Base-by-base conservation (phyloP, 208 protist species). In the Lotmaria passim region DNA sequence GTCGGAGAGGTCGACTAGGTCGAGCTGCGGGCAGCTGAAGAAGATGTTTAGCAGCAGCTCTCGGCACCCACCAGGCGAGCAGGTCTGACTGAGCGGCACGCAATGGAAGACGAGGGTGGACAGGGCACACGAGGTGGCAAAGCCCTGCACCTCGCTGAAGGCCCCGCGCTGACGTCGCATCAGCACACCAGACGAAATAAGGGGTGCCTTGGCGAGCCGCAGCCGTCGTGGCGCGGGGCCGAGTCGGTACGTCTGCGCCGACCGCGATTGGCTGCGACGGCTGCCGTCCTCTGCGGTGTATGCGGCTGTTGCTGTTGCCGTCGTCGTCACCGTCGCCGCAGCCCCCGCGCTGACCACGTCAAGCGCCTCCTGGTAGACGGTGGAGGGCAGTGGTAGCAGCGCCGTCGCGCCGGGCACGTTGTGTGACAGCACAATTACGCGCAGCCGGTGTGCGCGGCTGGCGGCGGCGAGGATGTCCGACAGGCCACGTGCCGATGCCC, bases 41-140 rank as follows among this genome's bases (percentile, higher is more conserved):
- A 94, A 88, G 31, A 91, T 46, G 64, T 89, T 91, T 17, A 89
- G 73, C 58, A 94, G 80, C 65, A 94, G 64, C 53, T 90, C 84
- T 23, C 86, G 83, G 58, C 81, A 89, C 19, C 85, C 84, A 24
- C 78, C 60, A 19, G 86, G 82, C 19, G 78, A 83, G 69, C 86
- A 90, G 2, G 79, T 47, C 39, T 80, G 82, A 24, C 81, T 83
- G 10, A 94, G 73, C 43, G 86, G 82, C n/a, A 92, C 79, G 51
- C 78, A 59, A 46, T 78, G 56, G 33, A 92, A 59, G 17, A 77
- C 76, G 38, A 94, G 31, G 43, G 58, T 76, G 21, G 52, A 47
- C 24, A 94, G 55, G 17, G 70, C 65, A 50, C 73, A 79, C 23
- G 82, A 73, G 19, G 80, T 53, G 11, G 75, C 63, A 28, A 78